Base-by-base conservation (phyloP, 2,329 filamentous ascomycete species). In the Claviceps humidiphila region DNA sequence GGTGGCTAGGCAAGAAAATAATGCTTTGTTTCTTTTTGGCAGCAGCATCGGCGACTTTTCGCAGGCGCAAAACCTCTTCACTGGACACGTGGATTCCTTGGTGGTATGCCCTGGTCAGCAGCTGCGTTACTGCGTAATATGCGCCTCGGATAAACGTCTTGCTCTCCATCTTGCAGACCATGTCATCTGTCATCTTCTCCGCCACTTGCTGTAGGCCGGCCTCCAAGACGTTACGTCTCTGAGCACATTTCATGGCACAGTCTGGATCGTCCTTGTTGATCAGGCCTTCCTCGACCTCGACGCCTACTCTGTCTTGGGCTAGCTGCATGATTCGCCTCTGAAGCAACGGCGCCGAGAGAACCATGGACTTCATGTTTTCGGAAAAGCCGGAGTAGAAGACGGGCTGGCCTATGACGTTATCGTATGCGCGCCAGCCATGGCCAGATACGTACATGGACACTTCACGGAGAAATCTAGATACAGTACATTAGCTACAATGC, bases 91-190 rank as follows among this genome's bases (percentile, higher is more conserved):
- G 93, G 50, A 98, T 95, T 9, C 88, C 93, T 71, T 97, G 91
- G 63, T 97, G 89, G 66, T 98, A 98, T 5, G 93, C 91, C 55
- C 93, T 75, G 4, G 91, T 94, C 56, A 97, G 74, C 47, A 97
- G 75, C 68, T 97, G 91, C 1, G 90, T 95, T 47, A 75, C 76
- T 41, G 95, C 64, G 65, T 96, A 98, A 66, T 97, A 97, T 47
- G 93, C 91, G 24, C 88, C 82, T 48, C 93, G 76, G 59, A 98
- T 95, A 63, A 97, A 97, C 2, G 80, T 74, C 65, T 90, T 94
- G 74, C 85, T 94, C 68, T 98, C 93, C 77, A 97, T 91, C 70
- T 98, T 98, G 78, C 91, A 97, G 56, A 98, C 96, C 93, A 98
- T 97, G 57, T 85, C 81, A 63, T 95, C 89, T 24, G 89, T 88